Evolutionary conservation across 805 yeast species (phyloP).

Genomic region (Metschnikowia bowlesiae): DNA sequence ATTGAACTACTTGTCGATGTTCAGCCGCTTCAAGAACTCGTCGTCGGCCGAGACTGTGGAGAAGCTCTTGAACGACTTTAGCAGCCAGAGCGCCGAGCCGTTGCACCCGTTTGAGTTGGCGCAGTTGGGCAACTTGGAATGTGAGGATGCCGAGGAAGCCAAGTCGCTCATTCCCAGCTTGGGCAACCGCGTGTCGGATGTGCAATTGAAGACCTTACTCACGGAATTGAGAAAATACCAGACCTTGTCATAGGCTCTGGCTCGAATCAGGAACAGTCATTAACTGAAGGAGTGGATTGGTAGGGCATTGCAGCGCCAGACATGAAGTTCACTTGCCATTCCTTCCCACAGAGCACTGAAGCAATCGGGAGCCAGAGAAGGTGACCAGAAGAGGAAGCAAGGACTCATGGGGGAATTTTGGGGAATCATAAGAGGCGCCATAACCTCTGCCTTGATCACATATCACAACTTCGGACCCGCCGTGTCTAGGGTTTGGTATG

Average conservation of each 20-base stretch:
- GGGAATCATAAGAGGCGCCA: no score
- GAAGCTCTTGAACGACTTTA: conserved; percentile 71
- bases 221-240: conserved; percentile 73
- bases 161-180: conserved; percentile 89
- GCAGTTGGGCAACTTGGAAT: conserved; percentile 82
- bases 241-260: conserved; percentile 28
- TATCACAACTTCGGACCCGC: no score
- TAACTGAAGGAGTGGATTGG: no score
- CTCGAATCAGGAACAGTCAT: neutral
- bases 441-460: no score
- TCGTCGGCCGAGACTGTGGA: conserved; percentile 94
- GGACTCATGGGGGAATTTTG: no score
- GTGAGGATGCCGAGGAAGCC: conserved; percentile 97
- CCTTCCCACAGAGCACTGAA: no score
- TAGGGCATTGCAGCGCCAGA: no score
- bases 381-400: no score
- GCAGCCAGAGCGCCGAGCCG: conserved; percentile 40
- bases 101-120: conserved; percentile 96
- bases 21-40: conserved; percentile 87
- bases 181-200: conserved; percentile 73
- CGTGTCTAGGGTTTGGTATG: no score
- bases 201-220: conserved; percentile 79
- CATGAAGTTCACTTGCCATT: no score
- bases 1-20: conserved; percentile 75
- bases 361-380: no score